phyloP scores from a whole-genome alignment of 768 basidiomycete genomes.

The Lactarius hengduanensis region DNA sequence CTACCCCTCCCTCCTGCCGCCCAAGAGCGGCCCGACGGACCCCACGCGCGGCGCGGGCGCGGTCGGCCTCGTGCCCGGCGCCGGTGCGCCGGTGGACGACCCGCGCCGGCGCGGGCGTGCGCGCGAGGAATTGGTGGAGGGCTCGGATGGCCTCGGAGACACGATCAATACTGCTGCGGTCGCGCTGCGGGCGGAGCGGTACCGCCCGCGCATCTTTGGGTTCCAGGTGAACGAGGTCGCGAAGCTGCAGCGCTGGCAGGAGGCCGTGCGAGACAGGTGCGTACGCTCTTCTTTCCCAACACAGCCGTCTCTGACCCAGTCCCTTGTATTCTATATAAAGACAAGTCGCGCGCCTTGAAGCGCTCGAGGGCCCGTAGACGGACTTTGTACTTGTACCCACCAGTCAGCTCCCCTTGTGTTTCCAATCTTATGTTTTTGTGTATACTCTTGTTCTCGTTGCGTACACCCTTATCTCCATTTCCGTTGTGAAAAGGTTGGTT shows the following conservation, averaged over 20 bases:
- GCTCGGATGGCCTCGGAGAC: slow-evolving; percentile 56
- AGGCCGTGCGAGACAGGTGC: slow-evolving; percentile 83
- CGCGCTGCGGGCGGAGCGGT: slow-evolving; percentile 88
- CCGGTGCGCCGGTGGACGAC: slow-evolving; percentile 35
- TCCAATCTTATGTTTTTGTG: background rate
- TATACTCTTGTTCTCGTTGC: slow-evolving; percentile 8
- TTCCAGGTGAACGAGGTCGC: slow-evolving; percentile 96
- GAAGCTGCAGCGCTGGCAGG: slow-evolving; percentile 93
- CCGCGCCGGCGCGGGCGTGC: slow-evolving; percentile 31
- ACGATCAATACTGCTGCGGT: slow-evolving; percentile 73
- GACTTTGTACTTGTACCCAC: background rate
- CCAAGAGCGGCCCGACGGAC: slow-evolving; percentile 61
- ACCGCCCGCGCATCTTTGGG: slow-evolving; percentile 92
- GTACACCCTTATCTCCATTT: background rate
- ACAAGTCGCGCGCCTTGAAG: slow-evolving; percentile 28
- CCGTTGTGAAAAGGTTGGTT: background rate
- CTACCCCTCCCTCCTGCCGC: slow-evolving; percentile 89
- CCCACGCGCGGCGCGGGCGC: slow-evolving; percentile 31
- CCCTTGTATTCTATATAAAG: slow-evolving; percentile 1
- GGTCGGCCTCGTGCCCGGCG: slow-evolving; percentile 31
- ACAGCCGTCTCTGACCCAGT: background rate
- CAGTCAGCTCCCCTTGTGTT: too few relatives aligned
- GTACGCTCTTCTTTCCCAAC: slow-evolving; percentile 31
- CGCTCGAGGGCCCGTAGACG: slow-evolving; percentile 21
- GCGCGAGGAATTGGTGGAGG: slow-evolving; percentile 50